phyloP scores from a whole-genome alignment of 2,329 filamentous ascomycete species.

The Talaromyces sp. region DNA sequence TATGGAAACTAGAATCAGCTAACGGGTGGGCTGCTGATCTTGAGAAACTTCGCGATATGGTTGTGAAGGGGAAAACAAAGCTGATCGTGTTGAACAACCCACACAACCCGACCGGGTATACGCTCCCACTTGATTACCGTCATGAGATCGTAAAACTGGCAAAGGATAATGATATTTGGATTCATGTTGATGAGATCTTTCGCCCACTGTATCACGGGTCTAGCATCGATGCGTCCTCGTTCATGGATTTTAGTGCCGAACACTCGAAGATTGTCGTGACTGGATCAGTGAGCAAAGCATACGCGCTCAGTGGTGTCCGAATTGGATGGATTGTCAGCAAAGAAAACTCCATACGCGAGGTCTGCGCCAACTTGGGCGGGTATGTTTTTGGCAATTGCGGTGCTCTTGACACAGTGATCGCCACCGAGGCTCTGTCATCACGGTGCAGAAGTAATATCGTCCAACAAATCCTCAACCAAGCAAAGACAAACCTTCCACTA shows the following conservation, averaged over 20 bases:
- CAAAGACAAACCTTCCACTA: background rate
- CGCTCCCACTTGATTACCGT: background rate
- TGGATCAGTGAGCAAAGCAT: background rate
- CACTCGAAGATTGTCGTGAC: background rate
- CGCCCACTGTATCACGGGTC: background rate
- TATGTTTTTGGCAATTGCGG: background rate
- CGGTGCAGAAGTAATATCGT: background rate
- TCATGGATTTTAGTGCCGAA: background rate
- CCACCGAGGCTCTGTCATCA: background rate
- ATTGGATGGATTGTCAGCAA: slow-evolving; percentile 2
- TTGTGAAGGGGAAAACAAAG: slow-evolving; percentile 1
- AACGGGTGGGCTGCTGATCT: background rate
- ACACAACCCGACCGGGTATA: slow-evolving; percentile 1
- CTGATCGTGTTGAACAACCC: slow-evolving; percentile 4
- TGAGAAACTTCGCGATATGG: background rate
- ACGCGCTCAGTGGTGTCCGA: background rate
- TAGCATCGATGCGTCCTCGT: background rate
- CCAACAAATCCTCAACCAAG: background rate
- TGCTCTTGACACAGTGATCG: background rate
- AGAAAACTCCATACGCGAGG: background rate
- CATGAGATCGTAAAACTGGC: background rate
- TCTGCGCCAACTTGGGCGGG: background rate
- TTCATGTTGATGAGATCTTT: background rate
- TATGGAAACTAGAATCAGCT: background rate
- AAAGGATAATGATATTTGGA: background rate